Percentiles rank a stretch among this genome's conserved stretches.
phyloP scores from a whole-genome alignment of 345 rosid genomes.

The Syzygium aromaticum region DNA sequence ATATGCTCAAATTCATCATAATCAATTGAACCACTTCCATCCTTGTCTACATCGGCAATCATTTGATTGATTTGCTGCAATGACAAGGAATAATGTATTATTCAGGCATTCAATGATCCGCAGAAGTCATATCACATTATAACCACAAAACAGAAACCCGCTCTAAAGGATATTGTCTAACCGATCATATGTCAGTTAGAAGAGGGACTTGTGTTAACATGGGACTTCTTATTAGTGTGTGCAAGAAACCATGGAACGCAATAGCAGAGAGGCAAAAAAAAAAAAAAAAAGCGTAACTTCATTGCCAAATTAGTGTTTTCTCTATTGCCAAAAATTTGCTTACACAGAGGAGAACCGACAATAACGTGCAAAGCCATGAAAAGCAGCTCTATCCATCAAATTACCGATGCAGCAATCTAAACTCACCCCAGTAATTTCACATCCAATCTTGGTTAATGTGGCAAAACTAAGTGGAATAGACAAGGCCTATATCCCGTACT shows the following conservation, averaged over 20 bases:
- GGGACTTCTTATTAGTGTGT: neutral
- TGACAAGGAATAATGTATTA: neutral
- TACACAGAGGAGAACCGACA: neutral
- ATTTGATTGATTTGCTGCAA: conserved; percentile 85
- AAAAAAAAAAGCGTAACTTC: neutral
- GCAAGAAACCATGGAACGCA: neutral
- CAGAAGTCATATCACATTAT: neutral
- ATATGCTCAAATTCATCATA: conserved; percentile 85
- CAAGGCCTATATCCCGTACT: neutral
- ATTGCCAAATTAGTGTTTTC: neutral
- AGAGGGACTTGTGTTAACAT: neutral
- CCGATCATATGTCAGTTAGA: neutral
- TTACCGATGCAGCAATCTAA: neutral
- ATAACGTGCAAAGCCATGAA: neutral
- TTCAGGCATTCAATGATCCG: neutral
- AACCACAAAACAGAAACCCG: neutral
- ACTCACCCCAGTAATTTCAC: neutral
- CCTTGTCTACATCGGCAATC: conserved; percentile 97
- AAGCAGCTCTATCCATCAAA: neutral
- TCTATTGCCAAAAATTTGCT: neutral
- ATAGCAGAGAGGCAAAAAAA: neutral
- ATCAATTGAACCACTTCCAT: conserved; percentile 96
- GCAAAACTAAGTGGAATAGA: neutral
- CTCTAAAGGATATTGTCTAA: neutral
- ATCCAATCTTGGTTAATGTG: neutral